A percentile compares a stretch with the other conserved stretches of the same genome.
These are phyloP conservation scores for Pichia rugopelliculosa DNA, from an alignment of 805 yeast genomes.

Conservation along the genomic window DNA sequence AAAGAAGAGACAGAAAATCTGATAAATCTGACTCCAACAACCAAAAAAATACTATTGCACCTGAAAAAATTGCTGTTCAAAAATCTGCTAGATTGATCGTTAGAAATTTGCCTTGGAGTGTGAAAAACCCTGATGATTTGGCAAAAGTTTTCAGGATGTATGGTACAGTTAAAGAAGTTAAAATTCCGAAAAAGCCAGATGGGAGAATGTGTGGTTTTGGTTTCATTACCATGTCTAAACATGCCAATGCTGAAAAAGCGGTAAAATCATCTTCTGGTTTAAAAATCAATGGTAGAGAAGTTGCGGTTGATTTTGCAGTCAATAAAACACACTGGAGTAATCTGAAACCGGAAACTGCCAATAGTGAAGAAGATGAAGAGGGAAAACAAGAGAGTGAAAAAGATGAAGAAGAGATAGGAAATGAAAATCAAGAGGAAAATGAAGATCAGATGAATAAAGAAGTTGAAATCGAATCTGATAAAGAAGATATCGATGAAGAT, in stretches of 20 bases:
- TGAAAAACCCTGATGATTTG: constrained; percentile 67
- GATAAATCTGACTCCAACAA: constrained; percentile 24
- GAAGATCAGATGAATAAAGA: constrained; percentile 29
- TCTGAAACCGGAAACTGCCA: constrained; percentile 38
- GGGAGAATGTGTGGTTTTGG: constrained; percentile 94
- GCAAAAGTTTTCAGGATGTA: constrained; percentile 62
- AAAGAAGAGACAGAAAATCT: constrained; percentile 75
- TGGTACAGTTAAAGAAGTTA: constrained; percentile 84
- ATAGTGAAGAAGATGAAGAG: constrained; percentile 32
- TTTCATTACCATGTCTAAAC: constrained; percentile 82
- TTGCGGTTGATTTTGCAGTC: constrained; percentile 90
- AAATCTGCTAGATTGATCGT: constrained; percentile 82
- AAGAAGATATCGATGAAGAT: constrained; percentile 16
- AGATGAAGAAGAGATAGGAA: constrained; percentile 31
- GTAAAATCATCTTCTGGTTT: constrained; percentile 67
- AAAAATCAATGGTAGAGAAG: constrained; percentile 82
- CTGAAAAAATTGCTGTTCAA: constrained; percentile 19
- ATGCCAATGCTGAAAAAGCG: constrained; percentile 71
- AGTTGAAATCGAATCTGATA: constrained; percentile 19
- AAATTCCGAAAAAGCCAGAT: constrained; percentile 79
- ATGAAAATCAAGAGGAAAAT: constrained; percentile 29
- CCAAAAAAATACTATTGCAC: constrained; percentile 3
- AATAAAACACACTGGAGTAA: constrained; percentile 80
- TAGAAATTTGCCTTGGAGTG: constrained; percentile 94
- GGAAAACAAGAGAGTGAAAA: constrained; percentile 35